Conservation (phyloP, 2,329 filamentous ascomycete genomes). For the Penicillium digitatum region DNA sequence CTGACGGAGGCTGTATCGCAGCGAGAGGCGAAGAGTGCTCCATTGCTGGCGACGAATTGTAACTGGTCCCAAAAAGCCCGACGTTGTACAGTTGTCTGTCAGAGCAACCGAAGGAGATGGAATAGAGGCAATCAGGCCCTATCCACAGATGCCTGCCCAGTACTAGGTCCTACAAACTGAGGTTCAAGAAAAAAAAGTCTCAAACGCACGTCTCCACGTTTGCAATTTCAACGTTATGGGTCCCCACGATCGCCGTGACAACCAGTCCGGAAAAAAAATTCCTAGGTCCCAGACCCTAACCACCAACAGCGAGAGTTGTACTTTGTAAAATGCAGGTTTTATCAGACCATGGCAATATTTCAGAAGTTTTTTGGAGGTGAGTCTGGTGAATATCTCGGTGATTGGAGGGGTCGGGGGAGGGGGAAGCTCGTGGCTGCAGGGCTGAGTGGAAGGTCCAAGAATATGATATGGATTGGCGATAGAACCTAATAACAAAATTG, state of each 20-base stretch:
- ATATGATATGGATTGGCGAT: background rate
- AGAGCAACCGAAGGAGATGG: background rate
- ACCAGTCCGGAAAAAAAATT: conserved; percentile 7
- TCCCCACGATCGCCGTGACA: conserved; percentile 14
- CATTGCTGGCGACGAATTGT: conserved; percentile 52
- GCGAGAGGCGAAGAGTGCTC: conserved; percentile 91
- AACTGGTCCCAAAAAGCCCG: conserved; percentile 9
- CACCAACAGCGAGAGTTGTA: conserved; percentile 19
- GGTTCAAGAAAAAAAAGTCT: conserved; percentile 4
- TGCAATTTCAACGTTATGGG: conserved; percentile 14
- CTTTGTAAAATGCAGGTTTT: conserved; percentile 18
- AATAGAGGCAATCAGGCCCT: background rate
- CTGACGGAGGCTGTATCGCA: conserved; percentile 75
- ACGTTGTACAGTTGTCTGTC: conserved; percentile 12
- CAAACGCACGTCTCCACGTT: conserved; percentile 9
- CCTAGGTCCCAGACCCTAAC: conserved; percentile 17
- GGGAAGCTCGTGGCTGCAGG: conserved; percentile 21
- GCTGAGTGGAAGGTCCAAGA: conserved; percentile 4
- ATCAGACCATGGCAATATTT: conserved; percentile 31
- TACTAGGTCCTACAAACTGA: conserved; percentile 9
- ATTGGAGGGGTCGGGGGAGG: conserved; percentile 18
- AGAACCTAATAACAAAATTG: conserved; percentile 6
- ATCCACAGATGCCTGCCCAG: conserved; percentile 3
- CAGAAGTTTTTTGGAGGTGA: background rate
- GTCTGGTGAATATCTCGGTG: conserved; percentile 3